Evolutionary conservation across 202 grass and related monocot genomes (phyloP).

Genomic region (Digitaria exilis): DNA sequence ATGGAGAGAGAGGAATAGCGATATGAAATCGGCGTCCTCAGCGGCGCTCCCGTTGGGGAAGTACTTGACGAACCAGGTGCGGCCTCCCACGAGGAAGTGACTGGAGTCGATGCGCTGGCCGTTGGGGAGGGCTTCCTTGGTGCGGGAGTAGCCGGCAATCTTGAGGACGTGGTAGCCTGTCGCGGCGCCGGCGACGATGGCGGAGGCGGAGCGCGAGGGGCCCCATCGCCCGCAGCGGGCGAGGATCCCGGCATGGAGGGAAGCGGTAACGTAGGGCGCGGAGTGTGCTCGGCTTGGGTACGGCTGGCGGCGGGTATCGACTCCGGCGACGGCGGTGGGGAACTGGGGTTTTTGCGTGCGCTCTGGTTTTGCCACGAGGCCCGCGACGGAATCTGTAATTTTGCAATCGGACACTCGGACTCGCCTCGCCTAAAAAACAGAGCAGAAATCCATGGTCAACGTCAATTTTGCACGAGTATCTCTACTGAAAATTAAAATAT

Average conservation of each 20-base stretch:
- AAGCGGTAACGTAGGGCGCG: neutral
- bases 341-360: too few relatives aligned
- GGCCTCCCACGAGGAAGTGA: neutral
- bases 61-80: neutral
- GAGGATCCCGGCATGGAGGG: neutral
- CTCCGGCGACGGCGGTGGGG: too few relatives aligned
- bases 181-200: neutral
- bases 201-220: neutral
- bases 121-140: neutral
- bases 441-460: too few relatives aligned
- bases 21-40: neutral
- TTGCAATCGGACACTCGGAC: too few relatives aligned
- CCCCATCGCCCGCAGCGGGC: neutral
- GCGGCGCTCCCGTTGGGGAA: neutral
- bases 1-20: neutral
- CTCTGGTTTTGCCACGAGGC: too few relatives aligned
- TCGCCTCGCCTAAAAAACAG: too few relatives aligned
- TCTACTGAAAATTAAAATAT: too few relatives aligned
- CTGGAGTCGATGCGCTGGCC: neutral
- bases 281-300: too few relatives aligned
- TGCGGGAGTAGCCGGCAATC: neutral
- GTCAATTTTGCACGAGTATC: too few relatives aligned
- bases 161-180: conserved; percentile 14
- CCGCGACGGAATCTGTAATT: too few relatives aligned
- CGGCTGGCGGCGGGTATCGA: too few relatives aligned